phyloP scores from a whole-genome alignment of 106 monocot species.

The Dendrobium officinale region DNA sequence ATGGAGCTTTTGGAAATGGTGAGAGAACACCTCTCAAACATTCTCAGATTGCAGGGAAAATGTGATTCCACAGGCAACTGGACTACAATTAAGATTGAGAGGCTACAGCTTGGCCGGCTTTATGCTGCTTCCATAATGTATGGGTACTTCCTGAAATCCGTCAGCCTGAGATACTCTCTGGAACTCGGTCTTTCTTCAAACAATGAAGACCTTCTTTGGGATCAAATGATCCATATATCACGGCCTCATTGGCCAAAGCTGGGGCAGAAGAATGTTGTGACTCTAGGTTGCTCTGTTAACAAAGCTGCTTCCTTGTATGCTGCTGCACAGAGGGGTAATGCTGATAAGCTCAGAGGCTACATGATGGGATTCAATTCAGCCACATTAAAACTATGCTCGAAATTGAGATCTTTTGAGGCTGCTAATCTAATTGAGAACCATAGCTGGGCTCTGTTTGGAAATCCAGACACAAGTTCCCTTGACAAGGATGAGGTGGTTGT shows the following conservation, averaged over 20 bases:
- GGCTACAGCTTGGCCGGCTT: conserved; percentile 44
- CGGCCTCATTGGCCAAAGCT: neutral
- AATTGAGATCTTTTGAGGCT: conserved; percentile 46
- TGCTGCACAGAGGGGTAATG: conserved; percentile 2
- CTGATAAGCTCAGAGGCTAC: conserved; percentile 38
- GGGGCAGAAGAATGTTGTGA: conserved; percentile 6
- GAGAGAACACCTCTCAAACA: conserved; percentile 37
- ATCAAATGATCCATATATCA: conserved; percentile 4
- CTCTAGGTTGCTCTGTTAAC: too few species aligned
- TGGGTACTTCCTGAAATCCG: conserved; percentile 58
- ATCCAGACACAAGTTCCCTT: conserved; percentile 3
- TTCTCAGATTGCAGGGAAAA: conserved; percentile 25
- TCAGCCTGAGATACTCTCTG: conserved; percentile 31
- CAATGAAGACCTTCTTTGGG: conserved; percentile 14
- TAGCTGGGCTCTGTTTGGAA: conserved; percentile 45
- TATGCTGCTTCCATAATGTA: conserved; percentile 66
- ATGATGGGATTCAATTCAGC: conserved; percentile 47
- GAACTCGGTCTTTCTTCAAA: conserved; percentile 34
- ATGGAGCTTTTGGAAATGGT: conserved; percentile 38
- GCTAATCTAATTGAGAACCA: conserved; percentile 54
- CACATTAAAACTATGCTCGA: conserved; percentile 41
- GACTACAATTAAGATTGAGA: conserved; percentile 27
- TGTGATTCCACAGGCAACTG: conserved; percentile 11
- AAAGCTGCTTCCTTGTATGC: conserved; percentile 16
- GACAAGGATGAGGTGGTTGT: conserved; percentile 17